These are phyloP conservation scores for Boletus edulis DNA, from an alignment of 768 basidiomycete genomes.

Conservation along the genomic window DNA sequence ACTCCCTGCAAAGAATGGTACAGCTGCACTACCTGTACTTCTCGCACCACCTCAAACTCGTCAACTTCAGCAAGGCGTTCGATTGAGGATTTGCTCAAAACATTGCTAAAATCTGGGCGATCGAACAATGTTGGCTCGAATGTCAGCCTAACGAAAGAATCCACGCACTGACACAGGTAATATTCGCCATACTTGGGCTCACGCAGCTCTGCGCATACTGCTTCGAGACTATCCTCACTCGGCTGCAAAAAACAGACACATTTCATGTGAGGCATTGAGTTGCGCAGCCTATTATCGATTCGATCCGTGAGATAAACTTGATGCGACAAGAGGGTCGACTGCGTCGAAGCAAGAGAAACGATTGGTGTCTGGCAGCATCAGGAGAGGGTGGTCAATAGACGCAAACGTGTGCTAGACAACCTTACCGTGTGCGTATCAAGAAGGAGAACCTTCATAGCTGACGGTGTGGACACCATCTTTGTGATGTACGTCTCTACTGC, in stretches of 20 bases:
- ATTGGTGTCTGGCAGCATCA: conserved; percentile 76
- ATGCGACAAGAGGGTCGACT: conserved; percentile 88
- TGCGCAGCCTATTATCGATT: conserved; percentile 90
- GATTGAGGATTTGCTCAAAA: conserved; percentile 84
- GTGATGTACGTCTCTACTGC: conserved; percentile 92
- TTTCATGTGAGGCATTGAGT: conserved; percentile 94
- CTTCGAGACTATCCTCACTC: conserved; percentile 77
- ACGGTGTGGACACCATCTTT: conserved; percentile 81
- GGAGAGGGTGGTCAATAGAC: not conserved
- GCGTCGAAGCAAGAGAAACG: conserved; percentile 91
- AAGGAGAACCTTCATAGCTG: conserved; percentile 93
- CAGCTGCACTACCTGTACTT: conserved; percentile 76
- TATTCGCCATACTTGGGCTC: conserved; percentile 97
- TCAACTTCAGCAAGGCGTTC: conserved; percentile 93
- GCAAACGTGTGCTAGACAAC: not conserved
- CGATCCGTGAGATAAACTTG: conserved; percentile 98
- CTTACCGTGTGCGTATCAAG: conserved; percentile 92
- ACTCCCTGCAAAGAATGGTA: not conserved
- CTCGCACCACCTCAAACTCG: conserved; percentile 93
- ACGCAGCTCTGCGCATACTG: conserved; percentile 77
- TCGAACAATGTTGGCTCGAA: conserved; percentile 14
- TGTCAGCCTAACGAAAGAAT: conserved; percentile 33
- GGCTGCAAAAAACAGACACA: conserved; percentile 93
- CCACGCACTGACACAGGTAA: conserved; percentile 96
- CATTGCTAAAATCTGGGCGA: conserved; percentile 87